Conservation (phyloP, 139 green algal species). For the Coccomyxa sp. region DNA sequence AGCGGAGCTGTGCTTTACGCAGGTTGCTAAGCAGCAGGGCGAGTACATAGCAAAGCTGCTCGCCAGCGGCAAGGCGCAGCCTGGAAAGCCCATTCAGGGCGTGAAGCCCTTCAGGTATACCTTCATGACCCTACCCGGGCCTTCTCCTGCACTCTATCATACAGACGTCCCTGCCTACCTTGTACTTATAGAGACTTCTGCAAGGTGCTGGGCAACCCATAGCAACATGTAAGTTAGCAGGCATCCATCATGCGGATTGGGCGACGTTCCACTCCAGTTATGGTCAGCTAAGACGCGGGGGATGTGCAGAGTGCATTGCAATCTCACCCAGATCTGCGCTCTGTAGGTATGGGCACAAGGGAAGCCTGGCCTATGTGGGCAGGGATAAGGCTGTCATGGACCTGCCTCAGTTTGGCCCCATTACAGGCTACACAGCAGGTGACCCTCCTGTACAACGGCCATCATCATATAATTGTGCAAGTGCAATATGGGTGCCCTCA, state of each 20-base stretch:
- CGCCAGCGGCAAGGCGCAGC: not conserved
- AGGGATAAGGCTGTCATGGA: constrained; percentile 88
- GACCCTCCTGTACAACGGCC: not conserved
- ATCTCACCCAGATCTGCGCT: too few species aligned
- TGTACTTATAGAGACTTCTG: too few species aligned
- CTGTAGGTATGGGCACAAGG: constrained; percentile 76
- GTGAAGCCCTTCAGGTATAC: constrained; percentile 41
- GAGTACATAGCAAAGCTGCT: constrained; percentile 67
- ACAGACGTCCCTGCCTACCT: too few species aligned
- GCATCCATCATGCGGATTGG: too few species aligned
- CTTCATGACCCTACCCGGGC: too few species aligned
- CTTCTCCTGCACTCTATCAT: too few species aligned
- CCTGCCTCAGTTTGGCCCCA: constrained; percentile 42
- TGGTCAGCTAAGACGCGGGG: too few species aligned
- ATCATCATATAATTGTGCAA: not conserved
- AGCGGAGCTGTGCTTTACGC: too few species aligned
- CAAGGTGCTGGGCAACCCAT: too few species aligned
- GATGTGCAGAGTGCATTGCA: too few species aligned
- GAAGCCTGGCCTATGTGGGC: constrained; percentile 82
- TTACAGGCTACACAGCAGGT: constrained; percentile 21
- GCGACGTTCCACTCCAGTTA: too few species aligned
- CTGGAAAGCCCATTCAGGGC: not conserved
- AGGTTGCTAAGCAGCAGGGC: constrained; percentile 86
- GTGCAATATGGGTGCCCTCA: not conserved
- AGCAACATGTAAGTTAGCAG: too few species aligned